Evolutionary conservation across 2,329 filamentous ascomycete species (phyloP).

Genomic region (Emydomyces testavorans): DNA sequence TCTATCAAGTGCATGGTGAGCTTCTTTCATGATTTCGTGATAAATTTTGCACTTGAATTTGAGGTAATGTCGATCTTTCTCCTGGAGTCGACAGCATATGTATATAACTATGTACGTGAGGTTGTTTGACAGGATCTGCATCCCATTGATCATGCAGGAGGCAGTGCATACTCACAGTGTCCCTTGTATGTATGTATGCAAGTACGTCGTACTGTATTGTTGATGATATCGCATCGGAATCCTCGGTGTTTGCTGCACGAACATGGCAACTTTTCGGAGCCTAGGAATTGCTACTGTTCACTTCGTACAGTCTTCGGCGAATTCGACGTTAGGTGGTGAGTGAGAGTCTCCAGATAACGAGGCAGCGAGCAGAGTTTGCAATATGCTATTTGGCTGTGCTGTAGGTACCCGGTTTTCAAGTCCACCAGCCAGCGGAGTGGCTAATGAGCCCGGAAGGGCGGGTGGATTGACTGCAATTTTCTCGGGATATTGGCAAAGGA

Average conservation of each 20-base stretch:
- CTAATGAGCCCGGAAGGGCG: not conserved
- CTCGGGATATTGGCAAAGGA: constrained; percentile 5
- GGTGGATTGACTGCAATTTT: not conserved
- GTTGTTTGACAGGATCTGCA: constrained; percentile 10
- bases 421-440: no score
- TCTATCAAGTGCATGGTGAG: not conserved
- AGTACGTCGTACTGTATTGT: not conserved
- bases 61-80: not conserved
- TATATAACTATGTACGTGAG: not conserved
- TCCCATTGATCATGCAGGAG: constrained; percentile 9
- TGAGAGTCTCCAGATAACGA: not conserved
- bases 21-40: not conserved
- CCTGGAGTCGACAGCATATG: not conserved
- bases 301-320: no score
- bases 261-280: not conserved
- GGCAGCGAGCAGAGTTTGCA: not conserved
- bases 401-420: constrained; percentile 8
- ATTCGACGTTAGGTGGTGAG: no score
- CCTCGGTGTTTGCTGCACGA: constrained; percentile 3
- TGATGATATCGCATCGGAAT: not conserved
- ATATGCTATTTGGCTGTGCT: not conserved
- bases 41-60: constrained; percentile 2
- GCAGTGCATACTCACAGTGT: not conserved
- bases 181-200: not conserved
- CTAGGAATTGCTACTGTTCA: not conserved